These are phyloP conservation scores for Thozetella sp. DNA, from an alignment of 495 filamentous ascomycete species.

Conservation along the genomic window DNA sequence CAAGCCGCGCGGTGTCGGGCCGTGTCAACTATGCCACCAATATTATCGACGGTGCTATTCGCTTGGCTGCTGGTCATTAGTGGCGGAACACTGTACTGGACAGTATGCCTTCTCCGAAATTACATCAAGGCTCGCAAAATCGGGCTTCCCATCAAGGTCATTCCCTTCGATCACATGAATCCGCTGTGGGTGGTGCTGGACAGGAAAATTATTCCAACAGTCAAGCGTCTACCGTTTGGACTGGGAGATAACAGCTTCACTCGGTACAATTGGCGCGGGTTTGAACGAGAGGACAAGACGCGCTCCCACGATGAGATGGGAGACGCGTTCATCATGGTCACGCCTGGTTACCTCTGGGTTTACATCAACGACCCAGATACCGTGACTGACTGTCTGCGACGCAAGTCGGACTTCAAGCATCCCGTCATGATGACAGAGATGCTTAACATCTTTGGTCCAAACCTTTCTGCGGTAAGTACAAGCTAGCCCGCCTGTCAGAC, in stretches of 20 bases:
- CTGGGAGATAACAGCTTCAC: conserved; percentile 29
- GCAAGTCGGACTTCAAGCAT: conserved; percentile 42
- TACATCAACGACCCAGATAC: conserved; percentile 41
- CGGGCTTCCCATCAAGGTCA: conserved; percentile 36
- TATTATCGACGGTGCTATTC: no score
- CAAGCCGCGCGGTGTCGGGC: no score
- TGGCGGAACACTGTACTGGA: not conserved
- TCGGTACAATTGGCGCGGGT: conserved; percentile 32
- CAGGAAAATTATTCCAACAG: conserved; percentile 13
- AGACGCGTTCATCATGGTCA: conserved; percentile 40
- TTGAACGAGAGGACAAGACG: conserved; percentile 36
- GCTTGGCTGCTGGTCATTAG: not conserved
- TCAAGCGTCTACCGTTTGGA: conserved; percentile 14
- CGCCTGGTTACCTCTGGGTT: conserved; percentile 38
- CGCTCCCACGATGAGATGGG: conserved; percentile 40
- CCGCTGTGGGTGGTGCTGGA: conserved; percentile 30
- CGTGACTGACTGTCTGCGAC: conserved; percentile 32
- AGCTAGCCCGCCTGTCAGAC: not conserved
- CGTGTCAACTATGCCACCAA: no score
- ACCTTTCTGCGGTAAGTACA: conserved; percentile 36
- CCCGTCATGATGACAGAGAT: conserved; percentile 31
- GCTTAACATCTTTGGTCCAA: conserved; percentile 48
- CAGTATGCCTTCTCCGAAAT: conserved; percentile 10
- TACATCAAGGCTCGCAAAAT: conserved; percentile 25
- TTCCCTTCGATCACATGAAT: conserved; percentile 30